phyloP scores from a whole-genome alignment of 2,329 filamentous ascomycete species.

The Mollisiaceae sp. region DNA sequence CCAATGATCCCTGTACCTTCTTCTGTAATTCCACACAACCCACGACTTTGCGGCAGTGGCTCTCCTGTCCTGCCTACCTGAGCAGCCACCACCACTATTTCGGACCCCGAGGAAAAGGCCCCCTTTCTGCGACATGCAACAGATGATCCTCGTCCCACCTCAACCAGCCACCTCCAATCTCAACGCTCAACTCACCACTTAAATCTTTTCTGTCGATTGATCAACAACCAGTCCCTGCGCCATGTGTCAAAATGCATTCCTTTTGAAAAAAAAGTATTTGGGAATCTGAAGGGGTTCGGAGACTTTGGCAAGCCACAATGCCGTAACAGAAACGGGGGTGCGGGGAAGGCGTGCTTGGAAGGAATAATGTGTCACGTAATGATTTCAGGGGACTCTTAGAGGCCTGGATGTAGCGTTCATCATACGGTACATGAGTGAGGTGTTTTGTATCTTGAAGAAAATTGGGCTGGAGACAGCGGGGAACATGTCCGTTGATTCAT shows the following conservation, averaged over 20 bases:
- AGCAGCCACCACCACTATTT: neutral
- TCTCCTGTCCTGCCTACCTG: too few species aligned
- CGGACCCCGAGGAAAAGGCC: constrained; percentile 1
- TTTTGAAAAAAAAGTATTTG: neutral
- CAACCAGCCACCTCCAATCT: neutral
- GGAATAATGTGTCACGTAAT: constrained; percentile 11
- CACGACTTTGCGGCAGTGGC: too few species aligned
- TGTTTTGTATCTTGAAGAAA: too few species aligned
- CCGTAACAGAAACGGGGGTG: constrained; percentile 25
- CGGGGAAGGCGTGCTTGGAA: constrained; percentile 13
- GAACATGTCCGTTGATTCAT: too few species aligned
- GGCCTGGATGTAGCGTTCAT: neutral
- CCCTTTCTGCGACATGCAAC: neutral
- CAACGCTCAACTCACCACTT: too few species aligned
- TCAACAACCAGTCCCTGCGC: neutral
- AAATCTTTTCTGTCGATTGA: neutral
- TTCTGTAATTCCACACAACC: neutral
- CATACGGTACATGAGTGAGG: too few species aligned
- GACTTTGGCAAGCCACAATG: constrained; percentile 15
- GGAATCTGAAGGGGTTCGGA: neutral
- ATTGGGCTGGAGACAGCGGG: too few species aligned
- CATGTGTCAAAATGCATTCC: neutral
- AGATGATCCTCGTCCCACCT: neutral
- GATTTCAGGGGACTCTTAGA: too few species aligned
- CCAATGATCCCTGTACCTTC: too few species aligned